phyloP scores from a whole-genome alignment of 2,329 filamentous ascomycete genomes.

The Myotisia sp. region DNA sequence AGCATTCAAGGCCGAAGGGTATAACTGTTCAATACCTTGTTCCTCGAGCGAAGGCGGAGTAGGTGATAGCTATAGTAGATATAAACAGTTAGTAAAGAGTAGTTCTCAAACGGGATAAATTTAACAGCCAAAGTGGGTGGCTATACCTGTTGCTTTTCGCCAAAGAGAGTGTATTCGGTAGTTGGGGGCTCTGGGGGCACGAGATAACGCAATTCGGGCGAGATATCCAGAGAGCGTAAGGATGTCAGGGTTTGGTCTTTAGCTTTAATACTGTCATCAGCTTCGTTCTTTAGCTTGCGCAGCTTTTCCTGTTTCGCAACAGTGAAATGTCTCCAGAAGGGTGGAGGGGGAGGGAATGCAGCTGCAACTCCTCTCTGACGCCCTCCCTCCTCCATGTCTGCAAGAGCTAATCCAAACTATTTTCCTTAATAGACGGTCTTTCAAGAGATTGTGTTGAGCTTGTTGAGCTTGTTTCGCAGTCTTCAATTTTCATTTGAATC shows the following conservation, averaged over 20 bases:
- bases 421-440: no score
- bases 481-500: no score
- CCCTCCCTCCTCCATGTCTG: conserved; percentile 48
- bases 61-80: conserved; percentile 37
- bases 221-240: conserved; percentile 37
- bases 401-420: no score
- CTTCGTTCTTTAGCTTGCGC: conserved; percentile 33
- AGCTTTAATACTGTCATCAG: conserved; percentile 14
- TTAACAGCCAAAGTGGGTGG: background rate
- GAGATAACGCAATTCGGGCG: conserved; percentile 59
- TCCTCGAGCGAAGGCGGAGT: conserved; percentile 54
- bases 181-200: conserved; percentile 65
- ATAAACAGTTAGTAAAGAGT: no score
- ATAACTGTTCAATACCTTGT: conserved; percentile 58
- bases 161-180: conserved; percentile 63
- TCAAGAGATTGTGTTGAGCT: no score
- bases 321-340: conserved; percentile 83
- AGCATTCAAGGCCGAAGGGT: conserved; percentile 34
- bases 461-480: no score
- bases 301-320: conserved; percentile 53
- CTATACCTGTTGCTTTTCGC: conserved; percentile 46
- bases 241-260: conserved; percentile 23
- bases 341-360: conserved; percentile 72
- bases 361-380: conserved; percentile 38
- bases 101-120: no score